These are phyloP conservation scores for Kodamaea plutei DNA, from an alignment of 1,139 yeast species.

Conservation along the genomic window DNA sequence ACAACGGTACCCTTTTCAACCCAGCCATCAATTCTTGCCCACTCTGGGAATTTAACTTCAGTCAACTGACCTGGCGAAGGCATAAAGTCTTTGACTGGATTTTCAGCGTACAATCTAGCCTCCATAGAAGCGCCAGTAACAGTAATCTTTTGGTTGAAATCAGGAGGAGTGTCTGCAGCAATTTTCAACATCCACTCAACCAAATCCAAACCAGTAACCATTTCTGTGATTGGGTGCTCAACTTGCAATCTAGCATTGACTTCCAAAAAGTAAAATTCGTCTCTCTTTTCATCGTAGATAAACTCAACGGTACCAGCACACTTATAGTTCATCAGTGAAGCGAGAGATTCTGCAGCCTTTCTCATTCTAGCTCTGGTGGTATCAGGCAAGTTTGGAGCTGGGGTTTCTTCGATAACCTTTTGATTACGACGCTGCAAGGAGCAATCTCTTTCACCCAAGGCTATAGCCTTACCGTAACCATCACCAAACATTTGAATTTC, in stretches of 20 bases:
- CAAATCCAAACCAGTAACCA: slow-evolving; percentile 88
- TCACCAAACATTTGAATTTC: slow-evolving; percentile 97
- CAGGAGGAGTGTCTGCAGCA: slow-evolving; percentile 88
- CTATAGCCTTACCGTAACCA: slow-evolving; percentile 86
- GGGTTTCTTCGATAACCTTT: slow-evolving; percentile 94
- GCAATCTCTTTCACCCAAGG: slow-evolving; percentile 96
- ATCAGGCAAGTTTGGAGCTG: slow-evolving; percentile 90
- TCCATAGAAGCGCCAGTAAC: slow-evolving; percentile 92
- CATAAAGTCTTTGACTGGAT: slow-evolving; percentile 90
- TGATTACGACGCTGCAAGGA: slow-evolving; percentile 96
- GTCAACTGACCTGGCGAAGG: slow-evolving; percentile 95
- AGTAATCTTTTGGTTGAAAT: slow-evolving; percentile 52
- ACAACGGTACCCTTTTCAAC: slow-evolving; percentile 83
- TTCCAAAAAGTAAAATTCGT: slow-evolving; percentile 90
- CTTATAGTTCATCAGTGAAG: slow-evolving; percentile 76
- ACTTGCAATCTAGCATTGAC: slow-evolving; percentile 97
- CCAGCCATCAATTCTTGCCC: slow-evolving; percentile 96
- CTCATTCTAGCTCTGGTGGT: slow-evolving; percentile 71
- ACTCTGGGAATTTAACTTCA: slow-evolving; percentile 76
- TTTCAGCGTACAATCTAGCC: slow-evolving; percentile 93
- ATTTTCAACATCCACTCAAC: slow-evolving; percentile 95
- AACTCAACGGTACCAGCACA: slow-evolving; percentile 98
- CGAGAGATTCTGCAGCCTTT: slow-evolving; percentile 80
- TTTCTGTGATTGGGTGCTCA: slow-evolving; percentile 95
- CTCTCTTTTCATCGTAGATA: slow-evolving; percentile 79